phyloP scores from a whole-genome alignment of 306 rosid genomes.

The Vicia sativa region DNA sequence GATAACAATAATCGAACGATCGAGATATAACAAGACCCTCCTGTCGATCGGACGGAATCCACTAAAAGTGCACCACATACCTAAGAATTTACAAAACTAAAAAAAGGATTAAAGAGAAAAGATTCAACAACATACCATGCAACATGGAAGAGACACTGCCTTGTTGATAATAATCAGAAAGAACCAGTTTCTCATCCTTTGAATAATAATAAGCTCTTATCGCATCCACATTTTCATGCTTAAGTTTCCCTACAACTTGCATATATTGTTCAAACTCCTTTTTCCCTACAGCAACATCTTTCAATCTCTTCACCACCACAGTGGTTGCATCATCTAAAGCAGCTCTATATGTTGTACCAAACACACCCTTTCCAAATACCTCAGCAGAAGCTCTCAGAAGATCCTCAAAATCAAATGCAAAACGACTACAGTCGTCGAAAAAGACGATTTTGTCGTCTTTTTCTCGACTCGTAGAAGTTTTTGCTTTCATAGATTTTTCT shows the following conservation, averaged over 20 bases:
- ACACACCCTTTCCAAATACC: conserved; percentile 87
- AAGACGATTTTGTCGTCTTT: conserved; percentile 62
- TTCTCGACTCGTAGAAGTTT: conserved; percentile 47
- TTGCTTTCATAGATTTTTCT: conserved; percentile 49
- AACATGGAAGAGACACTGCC: conserved; percentile 80
- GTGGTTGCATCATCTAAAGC: conserved; percentile 82
- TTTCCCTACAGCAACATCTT: conserved; percentile 71
- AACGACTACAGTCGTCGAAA: conserved; percentile 59
- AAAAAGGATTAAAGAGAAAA: not conserved
- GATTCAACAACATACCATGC: conserved; percentile 58
- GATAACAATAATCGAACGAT: no score
- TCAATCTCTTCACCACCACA: conserved; percentile 86
- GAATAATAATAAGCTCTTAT: conserved; percentile 86
- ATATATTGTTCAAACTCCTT: conserved; percentile 86
- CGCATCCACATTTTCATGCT: conserved; percentile 76
- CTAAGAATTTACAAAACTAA: not conserved
- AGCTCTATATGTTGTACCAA: conserved; percentile 87
- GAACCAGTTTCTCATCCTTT: conserved; percentile 86
- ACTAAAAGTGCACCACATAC: not conserved
- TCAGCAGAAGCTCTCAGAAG: conserved; percentile 87
- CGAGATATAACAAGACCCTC: no score
- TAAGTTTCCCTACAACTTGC: conserved; percentile 71
- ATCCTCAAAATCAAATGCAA: conserved; percentile 88
- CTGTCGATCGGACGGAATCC: no score
- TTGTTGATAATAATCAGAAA: conserved; percentile 65